Evolutionary conservation across 208 protist species (phyloP), one percentile per base, ranked within the genome.

Genomic region (Naegleria gruberi): DNA sequence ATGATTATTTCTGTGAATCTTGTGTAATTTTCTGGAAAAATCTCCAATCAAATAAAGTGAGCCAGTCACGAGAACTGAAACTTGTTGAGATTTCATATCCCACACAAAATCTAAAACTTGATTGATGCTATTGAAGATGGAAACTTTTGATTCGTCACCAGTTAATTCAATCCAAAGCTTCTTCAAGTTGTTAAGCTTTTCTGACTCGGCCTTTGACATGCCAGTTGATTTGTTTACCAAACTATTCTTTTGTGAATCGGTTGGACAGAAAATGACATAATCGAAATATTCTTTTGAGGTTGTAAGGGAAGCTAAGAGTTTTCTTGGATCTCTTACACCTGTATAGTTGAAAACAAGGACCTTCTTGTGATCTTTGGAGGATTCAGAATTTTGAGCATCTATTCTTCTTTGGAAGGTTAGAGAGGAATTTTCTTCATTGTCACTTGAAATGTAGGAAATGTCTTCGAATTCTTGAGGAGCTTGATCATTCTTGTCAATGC

Each of bases 331-430:
- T 87, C 82, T 87, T 55, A 43, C 4, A 41, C 41, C 41, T 55
- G 82, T 87, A 51, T 41, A 87, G 37, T 87, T 87, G n/a, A 87
- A 87, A 37, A 87, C 82, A 41, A 87, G 43, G 15, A 87, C 17
- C 10, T 83, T 83, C 40, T 43, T 23, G 8, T 77, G 65, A 65
- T 10, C 30, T 30, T 23, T 65, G 2, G 51, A 30, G 12, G 51
- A 30, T 5, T 10, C 74, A 7, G 40, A 17, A 46, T 86, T 86
- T 47, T 86, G 42, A 47, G 34, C 37, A n/a, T 46, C 8, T 30
- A 1, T 1, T 46, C 82, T 1, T 37, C 41, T 10, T 87, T 87
- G 26, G 6, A 40, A 40, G 5, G 15, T 19, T 15, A 43, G 15
- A 40, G 6, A 43, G 2, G 40, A 10, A 82, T 43, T 43, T 55